phyloP scores from a whole-genome alignment of 495 filamentous ascomycete genomes.

The Neurospora pannonica region DNA sequence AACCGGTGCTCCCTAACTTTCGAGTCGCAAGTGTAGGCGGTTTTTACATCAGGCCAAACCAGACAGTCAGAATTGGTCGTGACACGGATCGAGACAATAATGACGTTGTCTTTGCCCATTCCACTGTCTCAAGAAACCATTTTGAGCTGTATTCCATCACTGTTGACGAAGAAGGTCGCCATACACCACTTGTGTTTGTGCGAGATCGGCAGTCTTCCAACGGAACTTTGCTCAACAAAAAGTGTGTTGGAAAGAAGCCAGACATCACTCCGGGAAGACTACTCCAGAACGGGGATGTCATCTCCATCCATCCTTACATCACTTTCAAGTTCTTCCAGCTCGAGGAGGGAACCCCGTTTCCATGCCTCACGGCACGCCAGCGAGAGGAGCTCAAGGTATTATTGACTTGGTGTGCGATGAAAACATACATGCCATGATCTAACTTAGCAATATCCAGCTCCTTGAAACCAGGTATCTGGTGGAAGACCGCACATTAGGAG shows the following conservation, averaged over 20 bases:
- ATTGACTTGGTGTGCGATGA: not conserved
- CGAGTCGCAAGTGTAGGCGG: not conserved
- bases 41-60: conserved; percentile 13
- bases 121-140: conserved; percentile 46
- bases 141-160: conserved; percentile 53
- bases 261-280: conserved; percentile 30
- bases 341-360: not conserved
- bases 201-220: conserved; percentile 49
- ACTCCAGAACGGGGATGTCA: conserved; percentile 45
- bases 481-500: conserved; percentile 56
- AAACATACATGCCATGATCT: not conserved
- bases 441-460: conserved; percentile 20
- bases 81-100: conserved; percentile 21
- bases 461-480: conserved; percentile 41
- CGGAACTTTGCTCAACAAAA: conserved; percentile 45
- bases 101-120: conserved; percentile 31
- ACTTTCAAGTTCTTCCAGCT: conserved; percentile 24
- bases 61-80: conserved; percentile 29
- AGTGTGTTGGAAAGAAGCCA: conserved; percentile 29
- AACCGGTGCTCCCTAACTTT: not conserved
- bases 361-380: conserved; percentile 9
- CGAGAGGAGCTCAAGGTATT: conserved; percentile 18
- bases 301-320: conserved; percentile 32
- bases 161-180: conserved; percentile 27
- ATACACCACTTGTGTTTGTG: conserved; percentile 48